phyloP scores from a whole-genome alignment of 495 filamentous ascomycete species.

The Astrothelium subdiscretum region DNA sequence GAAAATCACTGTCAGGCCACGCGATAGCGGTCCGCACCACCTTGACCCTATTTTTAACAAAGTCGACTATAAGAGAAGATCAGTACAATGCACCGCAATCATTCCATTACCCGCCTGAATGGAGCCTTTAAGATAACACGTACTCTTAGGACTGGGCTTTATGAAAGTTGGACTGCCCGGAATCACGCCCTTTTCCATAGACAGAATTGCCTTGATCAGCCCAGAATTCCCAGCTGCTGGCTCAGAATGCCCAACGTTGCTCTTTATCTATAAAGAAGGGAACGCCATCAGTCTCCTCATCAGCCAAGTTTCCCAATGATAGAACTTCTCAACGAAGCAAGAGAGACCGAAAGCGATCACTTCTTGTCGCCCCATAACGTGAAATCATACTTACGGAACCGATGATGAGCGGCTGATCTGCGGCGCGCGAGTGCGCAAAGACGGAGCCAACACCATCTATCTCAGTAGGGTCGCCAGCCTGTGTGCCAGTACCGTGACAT shows the following conservation, averaged over 20 bases:
- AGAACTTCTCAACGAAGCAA: no score
- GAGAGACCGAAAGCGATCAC: no score
- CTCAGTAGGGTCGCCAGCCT: slow-evolving; percentile 26
- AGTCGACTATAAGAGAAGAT: slow-evolving; percentile 2
- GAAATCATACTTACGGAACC: no score
- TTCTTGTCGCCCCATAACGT: no score
- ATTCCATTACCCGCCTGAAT: slow-evolving; percentile 34
- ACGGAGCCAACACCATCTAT: slow-evolving; percentile 15
- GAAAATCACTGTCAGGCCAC: slow-evolving; percentile 13
- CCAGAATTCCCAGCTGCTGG: not conserved
- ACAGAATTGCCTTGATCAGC: not conserved
- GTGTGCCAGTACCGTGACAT: slow-evolving; percentile 4
- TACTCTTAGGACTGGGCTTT: not conserved
- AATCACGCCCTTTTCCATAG: slow-evolving; percentile 28
- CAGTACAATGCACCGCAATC: slow-evolving; percentile 35
- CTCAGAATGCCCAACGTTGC: not conserved
- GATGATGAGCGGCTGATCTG: slow-evolving; percentile 3
- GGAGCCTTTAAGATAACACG: not conserved
- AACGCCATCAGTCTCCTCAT: no score
- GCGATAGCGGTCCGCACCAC: not conserved
- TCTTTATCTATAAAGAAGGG: no score
- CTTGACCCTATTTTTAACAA: slow-evolving; percentile 4
- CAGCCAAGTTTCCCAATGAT: no score
- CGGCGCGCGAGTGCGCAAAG: slow-evolving; percentile 7
- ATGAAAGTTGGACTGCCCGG: not conserved